A percentile compares a stretch with the other conserved stretches of the same genome.
These are phyloP conservation scores for Iris macrosiphon DNA, from an alignment of 106 monocot species.

Conservation along the genomic window DNA sequence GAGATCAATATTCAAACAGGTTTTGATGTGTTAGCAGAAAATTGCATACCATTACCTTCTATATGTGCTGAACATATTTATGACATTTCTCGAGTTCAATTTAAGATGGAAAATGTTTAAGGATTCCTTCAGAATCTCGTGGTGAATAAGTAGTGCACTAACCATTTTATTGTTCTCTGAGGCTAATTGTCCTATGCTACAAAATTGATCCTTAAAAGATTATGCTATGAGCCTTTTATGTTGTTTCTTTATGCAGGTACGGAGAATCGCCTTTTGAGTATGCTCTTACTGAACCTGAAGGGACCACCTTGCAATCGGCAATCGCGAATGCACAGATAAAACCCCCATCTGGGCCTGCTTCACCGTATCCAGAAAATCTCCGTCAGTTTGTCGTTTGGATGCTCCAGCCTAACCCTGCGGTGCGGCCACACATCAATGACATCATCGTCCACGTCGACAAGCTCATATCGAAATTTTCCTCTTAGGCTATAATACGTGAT, in stretches of 20 bases:
- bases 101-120: too few species aligned
- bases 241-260: slow-evolving; percentile 44
- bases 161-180: too few species aligned
- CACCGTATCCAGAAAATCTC: slow-evolving; percentile 75
- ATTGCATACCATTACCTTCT: too few species aligned
- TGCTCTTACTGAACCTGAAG: slow-evolving; percentile 80
- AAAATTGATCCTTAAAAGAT: not conserved
- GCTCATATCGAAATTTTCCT: slow-evolving; percentile 73
- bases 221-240: not conserved
- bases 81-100: too few species aligned
- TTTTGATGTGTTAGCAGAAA: too few species aligned
- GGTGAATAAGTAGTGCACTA: too few species aligned
- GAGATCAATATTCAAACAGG: too few species aligned
- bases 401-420: slow-evolving; percentile 70
- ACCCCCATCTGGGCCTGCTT: slow-evolving; percentile 59
- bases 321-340: slow-evolving; percentile 72
- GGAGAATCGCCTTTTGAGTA: slow-evolving; percentile 90
- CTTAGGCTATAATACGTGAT: too few species aligned
- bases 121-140: too few species aligned
- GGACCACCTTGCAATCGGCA: slow-evolving; percentile 65
- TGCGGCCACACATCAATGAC: slow-evolving; percentile 78
- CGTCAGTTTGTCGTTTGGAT: slow-evolving; percentile 86
- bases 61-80: too few species aligned
- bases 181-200: not conserved
- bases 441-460: slow-evolving; percentile 90